Percentiles rank a stretch among this genome's conserved stretches.
Conservation (phyloP, 2,329 filamentous ascomycete genomes). For the Paracorniculantispora psalliotae region DNA sequence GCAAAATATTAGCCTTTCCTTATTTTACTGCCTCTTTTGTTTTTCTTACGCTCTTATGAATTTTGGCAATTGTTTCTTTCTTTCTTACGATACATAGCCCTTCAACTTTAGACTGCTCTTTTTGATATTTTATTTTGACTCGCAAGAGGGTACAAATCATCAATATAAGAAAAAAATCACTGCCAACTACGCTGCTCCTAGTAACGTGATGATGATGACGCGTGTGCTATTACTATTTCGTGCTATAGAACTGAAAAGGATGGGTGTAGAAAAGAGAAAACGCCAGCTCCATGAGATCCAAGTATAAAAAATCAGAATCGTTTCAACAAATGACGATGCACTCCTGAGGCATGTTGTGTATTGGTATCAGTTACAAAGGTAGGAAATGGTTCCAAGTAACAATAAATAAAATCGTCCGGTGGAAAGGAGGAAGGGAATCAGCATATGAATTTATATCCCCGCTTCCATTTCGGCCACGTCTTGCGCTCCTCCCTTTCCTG, state of each 20-base stretch:
- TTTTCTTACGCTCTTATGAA: constrained; percentile 1
- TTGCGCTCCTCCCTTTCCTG: constrained; percentile 73
- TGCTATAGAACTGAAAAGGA: not conserved
- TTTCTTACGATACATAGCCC: constrained; percentile 3
- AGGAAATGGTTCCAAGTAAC: too few relatives aligned
- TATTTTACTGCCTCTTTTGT: not conserved
- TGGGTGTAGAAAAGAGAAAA: too few relatives aligned
- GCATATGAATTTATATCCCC: constrained; percentile 67
- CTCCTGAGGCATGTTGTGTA: not conserved
- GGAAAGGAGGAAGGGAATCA: too few relatives aligned
- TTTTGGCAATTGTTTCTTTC: constrained; percentile 1
- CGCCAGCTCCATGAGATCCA: not conserved
- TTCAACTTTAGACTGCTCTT: constrained; percentile 3
- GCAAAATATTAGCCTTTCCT: not conserved
- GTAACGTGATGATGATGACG: too few relatives aligned
- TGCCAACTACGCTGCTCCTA: not conserved
- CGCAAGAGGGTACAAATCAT: constrained; percentile 4
- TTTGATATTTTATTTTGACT: not conserved
- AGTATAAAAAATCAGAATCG: not conserved
- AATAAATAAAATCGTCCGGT: too few relatives aligned
- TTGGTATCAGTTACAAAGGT: not conserved
- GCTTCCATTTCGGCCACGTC: constrained; percentile 73
- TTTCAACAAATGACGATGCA: not conserved
- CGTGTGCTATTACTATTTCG: not conserved
- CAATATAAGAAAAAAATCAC: not conserved